phyloP scores from a whole-genome alignment of 352 stramenopile species.

The Phytopythium boreale region DNA sequence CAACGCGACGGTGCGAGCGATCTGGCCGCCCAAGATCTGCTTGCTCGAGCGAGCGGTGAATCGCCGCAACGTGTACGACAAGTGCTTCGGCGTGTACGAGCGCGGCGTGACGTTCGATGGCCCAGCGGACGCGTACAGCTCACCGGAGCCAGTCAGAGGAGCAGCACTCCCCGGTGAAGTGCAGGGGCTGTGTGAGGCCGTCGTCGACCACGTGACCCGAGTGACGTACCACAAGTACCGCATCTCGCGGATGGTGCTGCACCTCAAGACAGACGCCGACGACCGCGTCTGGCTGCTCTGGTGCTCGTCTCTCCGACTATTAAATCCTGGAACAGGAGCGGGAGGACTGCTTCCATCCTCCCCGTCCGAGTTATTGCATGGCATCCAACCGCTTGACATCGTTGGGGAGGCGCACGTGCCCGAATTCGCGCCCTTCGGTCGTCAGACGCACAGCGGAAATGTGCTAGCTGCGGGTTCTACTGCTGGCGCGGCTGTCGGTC shows the following conservation, averaged over 20 bases:
- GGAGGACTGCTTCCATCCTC: not conserved
- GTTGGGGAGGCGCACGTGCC: constrained; percentile 67
- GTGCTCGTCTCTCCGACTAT: constrained; percentile 90
- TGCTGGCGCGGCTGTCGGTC: not conserved
- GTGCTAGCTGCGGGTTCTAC: not conserved
- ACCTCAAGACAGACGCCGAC: constrained; percentile 93
- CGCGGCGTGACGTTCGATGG: constrained; percentile 94
- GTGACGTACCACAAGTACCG: constrained; percentile 90
- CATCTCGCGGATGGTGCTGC: constrained; percentile 93
- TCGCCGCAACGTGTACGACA: constrained; percentile 87
- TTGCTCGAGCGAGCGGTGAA: constrained; percentile 92
- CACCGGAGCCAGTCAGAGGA: constrained; percentile 86
- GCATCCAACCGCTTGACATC: constrained; percentile 54
- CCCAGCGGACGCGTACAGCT: constrained; percentile 79
- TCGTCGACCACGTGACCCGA: constrained; percentile 92
- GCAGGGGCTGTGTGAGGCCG: constrained; percentile 89
- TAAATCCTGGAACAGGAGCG: constrained; percentile 16
- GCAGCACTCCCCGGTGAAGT: constrained; percentile 88
- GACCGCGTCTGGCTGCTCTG: constrained; percentile 94
- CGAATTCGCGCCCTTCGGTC: constrained; percentile 32
- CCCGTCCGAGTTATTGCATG: constrained; percentile 11
- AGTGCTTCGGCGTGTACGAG: constrained; percentile 92
- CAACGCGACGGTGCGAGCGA: constrained; percentile 89
- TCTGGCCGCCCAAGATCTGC: constrained; percentile 96
- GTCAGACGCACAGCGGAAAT: not conserved